A percentile compares a stretch with the other conserved stretches of the same genome.
Evolutionary conservation across 345 rosid genomes (phyloP).

Genomic region (Cochlearia excelsa): DNA sequence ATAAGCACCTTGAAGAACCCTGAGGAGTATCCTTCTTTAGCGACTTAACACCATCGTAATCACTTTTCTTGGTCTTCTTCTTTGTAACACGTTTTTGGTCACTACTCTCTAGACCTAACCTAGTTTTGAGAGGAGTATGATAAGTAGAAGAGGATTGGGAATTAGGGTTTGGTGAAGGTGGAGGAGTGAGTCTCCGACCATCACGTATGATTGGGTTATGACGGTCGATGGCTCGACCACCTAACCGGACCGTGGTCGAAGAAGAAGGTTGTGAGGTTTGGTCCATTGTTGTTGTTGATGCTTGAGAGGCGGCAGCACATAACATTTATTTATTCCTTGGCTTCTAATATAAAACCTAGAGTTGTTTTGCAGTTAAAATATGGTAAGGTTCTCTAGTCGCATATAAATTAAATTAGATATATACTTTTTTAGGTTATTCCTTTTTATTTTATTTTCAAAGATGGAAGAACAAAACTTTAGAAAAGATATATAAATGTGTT

Average conservation of each 20-base stretch:
- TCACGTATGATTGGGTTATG: slow-evolving; percentile 85
- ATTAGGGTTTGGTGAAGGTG: slow-evolving; percentile 35
- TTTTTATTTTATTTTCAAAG: neutral
- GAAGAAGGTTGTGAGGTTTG: slow-evolving; percentile 43
- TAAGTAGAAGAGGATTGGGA: slow-evolving; percentile 43
- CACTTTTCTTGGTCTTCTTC: slow-evolving; percentile 41
- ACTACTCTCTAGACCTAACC: slow-evolving; percentile 40
- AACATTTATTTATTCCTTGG: slow-evolving; percentile 9
- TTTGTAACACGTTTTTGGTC: slow-evolving; percentile 22
- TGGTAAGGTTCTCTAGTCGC: slow-evolving; percentile 1
- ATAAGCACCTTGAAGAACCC: slow-evolving; percentile 35
- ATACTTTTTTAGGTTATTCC: neutral
- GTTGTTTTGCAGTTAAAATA: slow-evolving; percentile 2
- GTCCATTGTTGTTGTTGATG: slow-evolving; percentile 64
- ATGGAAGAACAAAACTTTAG: slow-evolving; percentile 26
- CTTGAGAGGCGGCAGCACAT: slow-evolving; percentile 52
- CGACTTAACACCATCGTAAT: slow-evolving; percentile 23
- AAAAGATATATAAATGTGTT: neutral
- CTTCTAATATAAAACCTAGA: neutral
- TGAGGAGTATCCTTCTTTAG: slow-evolving; percentile 31
- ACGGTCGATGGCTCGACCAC: slow-evolving; percentile 68
- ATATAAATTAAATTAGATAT: slow-evolving; percentile 10
- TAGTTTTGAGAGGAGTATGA: slow-evolving; percentile 43
- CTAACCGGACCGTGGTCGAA: slow-evolving; percentile 33
- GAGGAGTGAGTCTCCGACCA: slow-evolving; percentile 49